Evolutionary conservation across 2,329 filamentous ascomycete genomes (phyloP), one percentile per base, ranked within the genome.

Genomic region (Venturiaceae sp.): DNA sequence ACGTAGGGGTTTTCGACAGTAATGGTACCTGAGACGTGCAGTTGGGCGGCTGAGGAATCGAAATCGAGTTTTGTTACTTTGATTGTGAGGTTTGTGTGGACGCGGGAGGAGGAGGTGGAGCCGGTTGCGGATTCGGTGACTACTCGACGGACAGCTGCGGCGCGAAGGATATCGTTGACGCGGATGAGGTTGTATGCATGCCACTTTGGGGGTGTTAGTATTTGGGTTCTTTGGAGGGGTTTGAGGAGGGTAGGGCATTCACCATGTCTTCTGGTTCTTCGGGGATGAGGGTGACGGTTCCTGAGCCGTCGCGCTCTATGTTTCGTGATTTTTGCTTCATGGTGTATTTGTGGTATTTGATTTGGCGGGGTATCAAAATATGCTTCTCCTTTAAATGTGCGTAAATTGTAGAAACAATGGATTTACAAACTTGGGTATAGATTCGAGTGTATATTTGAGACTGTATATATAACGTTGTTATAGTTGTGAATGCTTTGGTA

Each of bases 191-290:
- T 89, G 76, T 85, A 88, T 63, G 83, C 82, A 68, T 88, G 86
- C 86, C 86, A 90, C 83, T 86, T 37, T 60, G 19, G 52, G 28
- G n/a, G 19, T 9, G 54, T 63, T 59, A 62, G 60, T 26, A 46
- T 53, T n/a, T 46, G 23, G 23, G 52, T 21, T 23, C n/a, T 58
- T 30, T n/a, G 52, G 33, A 5, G 19, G 28, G 3, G 19, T 58
- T 14, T 1, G 57, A 47, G 26, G 26, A 50, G 8, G 2, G n/a
- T 7, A 5, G 28, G 55, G 44, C 34, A 62, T 66, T 63, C 75
- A 85, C 83, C 86, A 90, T 89, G 65, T 90, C 86, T 72, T 89
- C 86, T 55, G 85, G 83, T 69, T 88, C 86, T 71, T 88, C 85
- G 2, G 86, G 86, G 60, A 83, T 78, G 57, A 90, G 75, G 5